Conservation (phyloP, 2,329 filamentous ascomycete species). For the Zarea fungicola region DNA sequence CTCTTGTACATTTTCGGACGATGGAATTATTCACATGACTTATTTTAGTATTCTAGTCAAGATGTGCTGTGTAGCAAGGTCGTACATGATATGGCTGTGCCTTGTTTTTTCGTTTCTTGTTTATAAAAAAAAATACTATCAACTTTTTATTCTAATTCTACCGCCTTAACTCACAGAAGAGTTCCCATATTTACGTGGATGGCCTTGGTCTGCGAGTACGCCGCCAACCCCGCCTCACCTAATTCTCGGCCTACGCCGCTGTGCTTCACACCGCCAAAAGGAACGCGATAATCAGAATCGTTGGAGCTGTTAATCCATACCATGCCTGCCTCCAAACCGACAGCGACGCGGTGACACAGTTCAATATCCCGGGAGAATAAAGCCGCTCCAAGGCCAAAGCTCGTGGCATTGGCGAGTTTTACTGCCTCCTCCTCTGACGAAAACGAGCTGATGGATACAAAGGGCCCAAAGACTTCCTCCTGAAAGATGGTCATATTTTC, state of each 20-base stretch:
- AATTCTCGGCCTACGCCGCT: slow-evolving; percentile 37
- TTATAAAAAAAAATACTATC: no score
- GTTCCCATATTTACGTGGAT: slow-evolving; percentile 36
- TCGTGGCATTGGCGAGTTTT: slow-evolving; percentile 39
- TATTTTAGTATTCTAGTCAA: no score
- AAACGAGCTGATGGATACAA: slow-evolving; percentile 32
- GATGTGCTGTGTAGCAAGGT: no score
- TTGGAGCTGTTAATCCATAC: slow-evolving; percentile 42
- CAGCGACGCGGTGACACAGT: slow-evolving; percentile 38
- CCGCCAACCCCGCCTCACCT: slow-evolving; percentile 34
- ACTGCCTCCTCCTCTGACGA: slow-evolving; percentile 33
- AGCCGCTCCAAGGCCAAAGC: slow-evolving; percentile 53
- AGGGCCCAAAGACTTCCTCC: slow-evolving; percentile 38
- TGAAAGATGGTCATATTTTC: slow-evolving; percentile 32
- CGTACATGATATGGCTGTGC: no score
- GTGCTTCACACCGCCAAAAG: slow-evolving; percentile 38
- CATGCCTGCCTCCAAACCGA: slow-evolving; percentile 52
- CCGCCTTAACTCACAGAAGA: no score
- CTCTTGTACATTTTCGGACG: no score
- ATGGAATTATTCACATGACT: no score
- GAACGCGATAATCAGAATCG: slow-evolving; percentile 33
- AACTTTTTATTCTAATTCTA: no score
- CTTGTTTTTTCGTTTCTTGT: no score
- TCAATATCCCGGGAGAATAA: slow-evolving; percentile 54
- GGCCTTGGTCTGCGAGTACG: slow-evolving; percentile 33